Conservation (phyloP, 1,284 basidiomycete species). For the Heliocybe sulcata region DNA sequence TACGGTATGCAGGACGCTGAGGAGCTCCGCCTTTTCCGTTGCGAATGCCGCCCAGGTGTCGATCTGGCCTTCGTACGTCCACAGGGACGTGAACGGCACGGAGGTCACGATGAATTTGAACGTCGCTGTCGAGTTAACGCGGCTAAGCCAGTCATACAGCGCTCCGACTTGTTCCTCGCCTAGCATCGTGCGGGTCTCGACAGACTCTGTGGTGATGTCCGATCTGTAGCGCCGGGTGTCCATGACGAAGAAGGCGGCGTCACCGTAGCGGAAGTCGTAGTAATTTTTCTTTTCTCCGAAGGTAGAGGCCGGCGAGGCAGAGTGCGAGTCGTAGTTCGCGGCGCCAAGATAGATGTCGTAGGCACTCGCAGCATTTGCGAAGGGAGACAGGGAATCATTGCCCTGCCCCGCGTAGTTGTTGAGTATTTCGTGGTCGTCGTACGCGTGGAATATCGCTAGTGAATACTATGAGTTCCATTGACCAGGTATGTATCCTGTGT, state of each 20-base stretch:
- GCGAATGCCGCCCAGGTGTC: conserved; percentile 74
- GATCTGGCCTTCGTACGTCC: conserved; percentile 58
- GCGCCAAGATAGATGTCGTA: conserved; percentile 64
- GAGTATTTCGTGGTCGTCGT: conserved; percentile 67
- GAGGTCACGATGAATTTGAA: conserved; percentile 81
- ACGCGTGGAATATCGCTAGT: conserved; percentile 59
- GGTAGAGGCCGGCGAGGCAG: no score
- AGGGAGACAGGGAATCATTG: conserved; percentile 48
- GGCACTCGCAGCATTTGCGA: conserved; percentile 52
- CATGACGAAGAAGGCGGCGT: conserved; percentile 74
- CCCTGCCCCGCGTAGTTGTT: conserved; percentile 59
- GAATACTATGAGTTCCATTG: no score
- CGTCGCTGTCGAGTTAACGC: conserved; percentile 67
- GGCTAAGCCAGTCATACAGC: conserved; percentile 59
- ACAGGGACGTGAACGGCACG: conserved; percentile 75
- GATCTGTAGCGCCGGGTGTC: conserved; percentile 70
- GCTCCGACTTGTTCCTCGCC: conserved; percentile 62
- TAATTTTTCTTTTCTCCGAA: conserved; percentile 46
- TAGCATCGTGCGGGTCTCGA: conserved; percentile 56
- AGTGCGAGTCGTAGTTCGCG: conserved; percentile 49
- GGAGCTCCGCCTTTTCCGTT: conserved; percentile 52
- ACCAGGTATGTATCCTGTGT: no score
- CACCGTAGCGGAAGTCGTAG: conserved; percentile 62
- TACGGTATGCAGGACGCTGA: conserved; percentile 55
- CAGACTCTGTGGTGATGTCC: conserved; percentile 32